Percentiles rank a stretch among this genome's conserved stretches.
These are phyloP conservation scores for Teratosphaeria epicoccoides DNA, from an alignment of 2,329 filamentous ascomycete genomes.

Conservation along the genomic window DNA sequence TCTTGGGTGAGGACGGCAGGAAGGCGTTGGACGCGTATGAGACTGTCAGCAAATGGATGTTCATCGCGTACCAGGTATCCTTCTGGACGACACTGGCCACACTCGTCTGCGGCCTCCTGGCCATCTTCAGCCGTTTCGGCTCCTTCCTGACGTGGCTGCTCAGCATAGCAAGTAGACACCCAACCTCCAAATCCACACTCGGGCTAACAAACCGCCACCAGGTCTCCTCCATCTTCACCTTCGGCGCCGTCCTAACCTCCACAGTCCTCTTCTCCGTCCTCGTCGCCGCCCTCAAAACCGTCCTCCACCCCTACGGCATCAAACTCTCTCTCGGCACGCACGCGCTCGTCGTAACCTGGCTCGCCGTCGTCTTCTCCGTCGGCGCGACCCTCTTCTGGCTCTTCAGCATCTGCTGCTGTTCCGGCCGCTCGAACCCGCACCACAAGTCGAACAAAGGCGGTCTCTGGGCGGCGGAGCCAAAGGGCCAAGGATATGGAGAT, in stretches of 20 bases:
- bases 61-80: conserved; percentile 67
- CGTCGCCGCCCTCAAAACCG: conserved; percentile 54
- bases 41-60: conserved; percentile 68
- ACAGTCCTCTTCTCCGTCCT: conserved; percentile 65
- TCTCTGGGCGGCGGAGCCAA: conserved; percentile 24
- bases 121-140: conserved; percentile 71
- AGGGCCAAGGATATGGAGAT: conserved; percentile 17
- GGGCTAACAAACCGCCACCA: conserved; percentile 13
- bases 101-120: conserved; percentile 68
- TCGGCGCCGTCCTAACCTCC: conserved; percentile 60
- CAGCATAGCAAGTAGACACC: conserved; percentile 47
- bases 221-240: conserved; percentile 45
- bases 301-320: conserved; percentile 62
- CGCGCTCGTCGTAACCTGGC: conserved; percentile 66
- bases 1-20: conserved; percentile 56
- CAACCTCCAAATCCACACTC: conserved; percentile 16
- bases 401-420: conserved; percentile 85
- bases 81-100: conserved; percentile 59
- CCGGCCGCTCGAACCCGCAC: conserved; percentile 47
- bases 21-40: conserved; percentile 62
- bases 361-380: conserved; percentile 66
- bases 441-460: conserved; percentile 31
- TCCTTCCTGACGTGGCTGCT: conserved; percentile 75
- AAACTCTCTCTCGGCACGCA: conserved; percentile 53
- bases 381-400: conserved; percentile 80